phyloP scores from a whole-genome alignment of 345 rosid species.

The Lepidium africanum region DNA sequence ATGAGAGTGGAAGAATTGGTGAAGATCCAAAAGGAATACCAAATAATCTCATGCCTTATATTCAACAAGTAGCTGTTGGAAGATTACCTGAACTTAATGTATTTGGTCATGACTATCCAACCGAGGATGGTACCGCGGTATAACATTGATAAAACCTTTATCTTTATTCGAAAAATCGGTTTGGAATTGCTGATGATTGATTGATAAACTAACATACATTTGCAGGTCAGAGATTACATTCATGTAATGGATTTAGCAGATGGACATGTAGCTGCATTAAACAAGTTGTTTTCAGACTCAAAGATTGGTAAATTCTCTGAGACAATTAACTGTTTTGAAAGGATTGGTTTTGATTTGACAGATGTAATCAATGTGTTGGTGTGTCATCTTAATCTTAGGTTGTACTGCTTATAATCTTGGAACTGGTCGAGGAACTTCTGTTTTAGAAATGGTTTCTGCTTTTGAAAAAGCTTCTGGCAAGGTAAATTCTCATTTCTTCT shows the following conservation, averaged over 20 bases:
- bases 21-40: slow-evolving; percentile 98
- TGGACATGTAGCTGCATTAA: slow-evolving; percentile 83
- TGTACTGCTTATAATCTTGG: slow-evolving; percentile 87
- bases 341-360: neutral
- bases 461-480: slow-evolving; percentile 89
- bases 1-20: slow-evolving; percentile 87
- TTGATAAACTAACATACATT: slow-evolving; percentile 6
- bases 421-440: slow-evolving; percentile 79
- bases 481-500: slow-evolving; percentile 35
- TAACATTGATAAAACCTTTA: slow-evolving; percentile 6
- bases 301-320: slow-evolving; percentile 43
- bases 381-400: slow-evolving; percentile 35
- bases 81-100: slow-evolving; percentile 89
- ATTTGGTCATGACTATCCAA: slow-evolving; percentile 86
- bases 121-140: slow-evolving; percentile 88
- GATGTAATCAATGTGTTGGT: neutral
- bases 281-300: slow-evolving; percentile 51
- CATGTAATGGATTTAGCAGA: slow-evolving; percentile 98
- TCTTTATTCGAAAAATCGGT: neutral
- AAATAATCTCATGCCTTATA: slow-evolving; percentile 90
- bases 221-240: slow-evolving; percentile 83
- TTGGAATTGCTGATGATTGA: neutral
- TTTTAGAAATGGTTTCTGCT: slow-evolving; percentile 89
- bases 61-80: slow-evolving; percentile 96
- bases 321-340: neutral